Conservation (phyloP, 2,329 filamentous ascomycete species). For the Xylariaceae sp. region DNA sequence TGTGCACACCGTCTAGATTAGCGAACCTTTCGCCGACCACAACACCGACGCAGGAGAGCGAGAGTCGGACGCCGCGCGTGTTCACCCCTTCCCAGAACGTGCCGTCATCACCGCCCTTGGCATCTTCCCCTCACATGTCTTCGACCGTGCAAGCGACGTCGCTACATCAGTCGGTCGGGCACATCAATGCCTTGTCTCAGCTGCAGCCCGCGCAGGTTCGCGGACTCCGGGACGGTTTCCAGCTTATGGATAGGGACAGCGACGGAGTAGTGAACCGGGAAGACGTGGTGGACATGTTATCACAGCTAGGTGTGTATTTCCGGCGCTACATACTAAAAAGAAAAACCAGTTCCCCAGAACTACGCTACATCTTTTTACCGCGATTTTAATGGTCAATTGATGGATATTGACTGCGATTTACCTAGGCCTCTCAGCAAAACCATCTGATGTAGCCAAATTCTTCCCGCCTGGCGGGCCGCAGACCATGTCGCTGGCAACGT, state of each 20-base stretch:
- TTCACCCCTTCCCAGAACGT: slow-evolving; percentile 20
- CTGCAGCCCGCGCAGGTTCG: slow-evolving; percentile 77
- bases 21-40: slow-evolving; percentile 20
- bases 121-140: slow-evolving; percentile 35
- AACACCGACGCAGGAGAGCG: slow-evolving; percentile 32
- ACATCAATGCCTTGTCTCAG: slow-evolving; percentile 58
- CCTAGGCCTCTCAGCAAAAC: slow-evolving; percentile 65
- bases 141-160: slow-evolving; percentile 31
- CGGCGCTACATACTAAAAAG: not conserved
- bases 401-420: not conserved
- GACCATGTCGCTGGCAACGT: slow-evolving; percentile 76
- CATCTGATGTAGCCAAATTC: slow-evolving; percentile 69
- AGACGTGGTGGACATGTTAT: slow-evolving; percentile 81
- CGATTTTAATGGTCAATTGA: not conserved
- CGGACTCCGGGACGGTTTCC: slow-evolving; percentile 86
- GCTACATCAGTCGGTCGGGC: slow-evolving; percentile 29
- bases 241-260: slow-evolving; percentile 84
- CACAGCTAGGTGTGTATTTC: slow-evolving; percentile 61
- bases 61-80: slow-evolving; percentile 20
- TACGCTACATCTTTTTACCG: no score
- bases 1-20: slow-evolving; percentile 43
- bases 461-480: slow-evolving; percentile 69
- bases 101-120: slow-evolving; percentile 20
- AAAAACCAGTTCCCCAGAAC: not conserved
- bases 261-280: slow-evolving; percentile 77